Percentiles rank a stretch among this genome's conserved stretches.
Conservation (phyloP, 2,329 filamentous ascomycete species). For the Colletotrichum abscissum region DNA sequence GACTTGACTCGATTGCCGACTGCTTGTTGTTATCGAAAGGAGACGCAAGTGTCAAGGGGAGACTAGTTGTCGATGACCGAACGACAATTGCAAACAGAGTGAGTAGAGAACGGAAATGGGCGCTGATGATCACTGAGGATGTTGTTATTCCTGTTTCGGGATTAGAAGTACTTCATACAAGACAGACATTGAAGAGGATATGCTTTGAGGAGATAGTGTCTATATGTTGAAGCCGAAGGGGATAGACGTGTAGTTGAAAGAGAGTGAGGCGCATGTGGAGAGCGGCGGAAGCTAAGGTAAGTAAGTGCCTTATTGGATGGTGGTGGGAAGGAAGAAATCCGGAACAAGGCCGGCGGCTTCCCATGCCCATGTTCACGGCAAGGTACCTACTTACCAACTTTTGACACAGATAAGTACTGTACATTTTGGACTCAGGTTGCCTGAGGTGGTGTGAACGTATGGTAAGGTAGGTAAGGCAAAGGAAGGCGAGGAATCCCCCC, state of each 20-base stretch:
- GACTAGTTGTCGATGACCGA: neutral
- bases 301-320: neutral
- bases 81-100: neutral
- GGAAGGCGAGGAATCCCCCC: no score
- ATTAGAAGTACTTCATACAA: neutral
- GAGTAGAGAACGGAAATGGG: neutral
- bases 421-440: neutral
- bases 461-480: neutral
- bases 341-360: neutral
- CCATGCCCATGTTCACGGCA: neutral
- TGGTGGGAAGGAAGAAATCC: neutral
- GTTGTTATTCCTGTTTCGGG: neutral
- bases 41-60: neutral
- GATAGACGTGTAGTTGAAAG: conserved; percentile 17
- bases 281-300: conserved; percentile 13
- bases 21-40: neutral
- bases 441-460: neutral
- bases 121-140: neutral
- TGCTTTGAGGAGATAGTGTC: neutral
- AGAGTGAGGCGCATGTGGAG: conserved; percentile 11
- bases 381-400: neutral
- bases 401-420: neutral
- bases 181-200: neutral
- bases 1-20: neutral
- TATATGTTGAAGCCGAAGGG: neutral